phyloP scores from a whole-genome alignment of 2,329 filamentous ascomycete genomes.

The Cordyceps fumosorosea region DNA sequence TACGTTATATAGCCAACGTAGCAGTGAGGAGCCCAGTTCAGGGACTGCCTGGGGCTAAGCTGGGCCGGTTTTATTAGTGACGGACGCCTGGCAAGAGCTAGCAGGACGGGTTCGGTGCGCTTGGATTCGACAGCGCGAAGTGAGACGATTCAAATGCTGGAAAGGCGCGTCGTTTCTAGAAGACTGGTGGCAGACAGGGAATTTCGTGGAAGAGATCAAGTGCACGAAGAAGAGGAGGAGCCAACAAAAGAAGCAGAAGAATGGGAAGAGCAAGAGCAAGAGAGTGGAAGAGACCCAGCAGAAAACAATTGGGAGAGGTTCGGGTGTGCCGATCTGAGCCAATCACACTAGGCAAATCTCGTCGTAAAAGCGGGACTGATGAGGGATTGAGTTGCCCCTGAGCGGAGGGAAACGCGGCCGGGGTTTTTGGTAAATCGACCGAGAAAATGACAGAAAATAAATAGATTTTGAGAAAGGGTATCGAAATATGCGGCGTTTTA shows the following conservation, averaged over 20 bases:
- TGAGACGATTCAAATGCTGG: neutral
- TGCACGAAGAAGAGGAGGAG: neutral
- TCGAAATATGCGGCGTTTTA: neutral
- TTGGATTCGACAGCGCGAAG: neutral
- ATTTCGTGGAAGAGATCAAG: neutral
- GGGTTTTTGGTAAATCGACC: neutral
- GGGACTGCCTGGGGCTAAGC: neutral
- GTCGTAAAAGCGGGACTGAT: neutral
- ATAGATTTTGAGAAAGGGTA: too few species aligned
- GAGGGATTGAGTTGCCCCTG: slow-evolving; percentile 5
- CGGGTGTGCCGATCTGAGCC: neutral
- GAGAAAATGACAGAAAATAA: neutral
- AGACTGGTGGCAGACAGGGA: neutral
- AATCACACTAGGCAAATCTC: slow-evolving; percentile 1
- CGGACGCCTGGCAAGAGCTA: neutral
- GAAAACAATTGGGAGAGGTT: neutral
- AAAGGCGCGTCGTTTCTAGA: neutral
- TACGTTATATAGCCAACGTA: slow-evolving; percentile 3
- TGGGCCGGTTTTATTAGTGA: neutral
- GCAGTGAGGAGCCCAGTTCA: neutral
- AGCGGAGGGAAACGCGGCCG: neutral
- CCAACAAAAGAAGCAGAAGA: neutral
- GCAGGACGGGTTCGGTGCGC: neutral
- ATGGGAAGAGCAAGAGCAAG: neutral
- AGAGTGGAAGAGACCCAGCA: neutral